phyloP scores from a whole-genome alignment of 176 grass and related monocot genomes.

The Aegilops bicornis region DNA sequence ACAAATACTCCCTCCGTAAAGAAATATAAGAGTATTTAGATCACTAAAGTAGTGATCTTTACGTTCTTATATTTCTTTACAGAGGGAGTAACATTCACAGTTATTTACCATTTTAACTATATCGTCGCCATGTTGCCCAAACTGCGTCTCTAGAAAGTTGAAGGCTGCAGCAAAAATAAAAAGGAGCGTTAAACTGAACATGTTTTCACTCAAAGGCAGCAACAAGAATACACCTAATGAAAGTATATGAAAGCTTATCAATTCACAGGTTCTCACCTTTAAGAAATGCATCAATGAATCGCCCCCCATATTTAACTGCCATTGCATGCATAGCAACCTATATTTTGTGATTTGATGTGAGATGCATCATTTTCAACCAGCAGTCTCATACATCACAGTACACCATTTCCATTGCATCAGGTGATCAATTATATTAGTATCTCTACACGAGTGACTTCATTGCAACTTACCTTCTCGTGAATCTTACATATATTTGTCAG shows the following conservation, averaged over 20 bases:
- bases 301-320: conserved; percentile 87
- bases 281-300: conserved; percentile 80
- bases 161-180: conserved; percentile 49
- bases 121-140: conserved; percentile 45
- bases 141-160: conserved; percentile 66
- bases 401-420: conserved; percentile 2
- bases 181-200: conserved; percentile 4
- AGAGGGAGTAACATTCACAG: neutral
- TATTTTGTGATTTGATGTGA: conserved; percentile 13
- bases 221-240: conserved; percentile 4
- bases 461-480: conserved; percentile 66
- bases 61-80: no score
- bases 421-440: neutral
- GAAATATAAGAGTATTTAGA: no score
- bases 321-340: conserved; percentile 77
- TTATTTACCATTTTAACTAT: conserved; percentile 66
- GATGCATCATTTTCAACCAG: conserved; percentile 22
- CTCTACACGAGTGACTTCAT: neutral
- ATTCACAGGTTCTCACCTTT: conserved; percentile 50
- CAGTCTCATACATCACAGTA: conserved; percentile 14
- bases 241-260: conserved; percentile 12
- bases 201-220: conserved; percentile 25
- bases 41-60: no score
- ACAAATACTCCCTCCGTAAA: no score
- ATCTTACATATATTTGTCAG: conserved; percentile 57